Evolutionary conservation across 1,284 basidiomycete species (phyloP), one percentile per base, ranked within the genome.

Genomic region (Naganishia sp.): DNA sequence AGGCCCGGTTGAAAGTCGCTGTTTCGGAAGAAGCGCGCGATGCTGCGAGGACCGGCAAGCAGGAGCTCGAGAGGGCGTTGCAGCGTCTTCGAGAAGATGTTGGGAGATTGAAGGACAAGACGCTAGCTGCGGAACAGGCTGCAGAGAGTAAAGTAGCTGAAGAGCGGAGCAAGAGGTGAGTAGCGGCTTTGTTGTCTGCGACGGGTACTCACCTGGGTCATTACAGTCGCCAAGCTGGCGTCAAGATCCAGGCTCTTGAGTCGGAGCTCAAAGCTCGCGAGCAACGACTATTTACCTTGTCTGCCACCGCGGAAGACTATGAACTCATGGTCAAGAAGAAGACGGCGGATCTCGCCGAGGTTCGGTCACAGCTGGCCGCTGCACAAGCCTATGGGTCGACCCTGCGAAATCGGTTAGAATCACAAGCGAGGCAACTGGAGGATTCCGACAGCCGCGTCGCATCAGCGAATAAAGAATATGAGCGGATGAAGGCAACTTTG

Each of bases 11-110:
- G 44, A 84, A 86, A 31, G 79, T 79, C 3, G 77, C 88, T 42
- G 81, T 82, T 21, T 78, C 74, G 2, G 86, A 88, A 72, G 82
- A 85, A 64, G 77, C 78, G 64, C 74, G 74, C 65, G 84, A 87
- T 50, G 84, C 87, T 48, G 78, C 90, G 6, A 83, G 84, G 70
- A 85, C 86, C 72, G 79, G 86, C 63, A 83, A 87, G 15, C 88
- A 89, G 50, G 90, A 93, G 56, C 81, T 93, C 42, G 86, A 87
- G 73, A 87, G 85, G 67, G 82, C 89, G 64, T 83, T 90, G 4
- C 76, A 83, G 31, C 87, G 92, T 71, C 86, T 87, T 45, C 90
- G 94, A 70, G 90, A 97, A 73, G 91, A 94, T 72, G 76, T 93
- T 49, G 75, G 81, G 3, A 84, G 92, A 45, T 81, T 87, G 0